Evolutionary conservation across 495 filamentous ascomycete species (phyloP), one percentile per base, ranked within the genome.

Genomic region (Podospora tetraspora): DNA sequence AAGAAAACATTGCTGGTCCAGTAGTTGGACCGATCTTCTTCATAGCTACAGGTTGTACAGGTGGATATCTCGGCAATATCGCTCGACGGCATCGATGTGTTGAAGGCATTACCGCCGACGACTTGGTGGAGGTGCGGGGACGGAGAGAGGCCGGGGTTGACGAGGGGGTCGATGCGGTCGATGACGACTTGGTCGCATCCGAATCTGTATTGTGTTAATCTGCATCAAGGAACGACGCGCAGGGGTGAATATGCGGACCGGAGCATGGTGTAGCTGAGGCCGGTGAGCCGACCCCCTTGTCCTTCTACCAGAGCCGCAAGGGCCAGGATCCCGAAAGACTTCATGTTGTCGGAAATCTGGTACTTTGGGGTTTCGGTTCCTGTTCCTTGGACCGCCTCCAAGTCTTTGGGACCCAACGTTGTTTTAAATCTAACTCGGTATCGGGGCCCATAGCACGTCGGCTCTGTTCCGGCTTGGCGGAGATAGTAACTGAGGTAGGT

Each of bases 1-100:
- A 79, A 81, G 66, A 77, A 81, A 32, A 81, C 34, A 61, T 77
- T 76, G 8, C 78, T 76, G 3, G 79, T 80, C 79, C 79, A 81
- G 69, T 81, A 81, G 74, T 81, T 81, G n/a, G 75, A 77, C 21
- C 75, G 74, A 67, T 78, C 76, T 0, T 78, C 76, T 25, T 72
- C 74, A 9, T 73, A 75, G 34, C 70, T 74, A 57, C 76, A 78
- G 10, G 76, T 78, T 8, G 76, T 78, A 52, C 76, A 78, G 10
- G 70, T 69, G 9, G 76, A 72, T 1, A 73, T 59, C 25, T 64
- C 61, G n/a, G 75, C 73, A 5, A 77, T 73, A 19, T 79, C 77
- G 21, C 69, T 64, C 7, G 73, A 70, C 0, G 75, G 69, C 61
- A 78, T 78, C 10, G 76, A 72, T 12, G 67, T 71, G 59, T 78